Evolutionary conservation across 139 green algal genomes (phyloP).

Genomic region (Chlorella sp.): DNA sequence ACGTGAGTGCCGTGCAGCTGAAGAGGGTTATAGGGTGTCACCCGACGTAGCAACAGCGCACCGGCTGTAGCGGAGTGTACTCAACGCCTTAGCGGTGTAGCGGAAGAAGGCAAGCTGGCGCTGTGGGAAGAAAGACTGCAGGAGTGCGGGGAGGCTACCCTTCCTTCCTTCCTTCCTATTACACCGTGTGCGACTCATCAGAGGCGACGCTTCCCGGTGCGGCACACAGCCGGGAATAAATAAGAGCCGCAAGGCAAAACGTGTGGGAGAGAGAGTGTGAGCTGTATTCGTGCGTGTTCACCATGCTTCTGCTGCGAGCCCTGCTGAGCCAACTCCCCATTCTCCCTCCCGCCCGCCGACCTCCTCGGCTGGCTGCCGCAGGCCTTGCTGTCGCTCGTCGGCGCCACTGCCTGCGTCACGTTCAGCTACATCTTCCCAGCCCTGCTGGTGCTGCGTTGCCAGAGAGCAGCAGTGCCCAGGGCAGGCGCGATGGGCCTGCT

Average conservation of each 20-base stretch:
- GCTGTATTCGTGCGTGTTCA: too few species aligned
- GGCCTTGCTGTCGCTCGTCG: constrained; percentile 27
- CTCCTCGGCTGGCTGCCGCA: neutral
- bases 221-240: too few species aligned
- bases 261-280: too few species aligned
- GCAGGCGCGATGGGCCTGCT: constrained; percentile 5
- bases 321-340: neutral
- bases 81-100: too few species aligned
- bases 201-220: too few species aligned
- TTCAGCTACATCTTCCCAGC: constrained; percentile 45
- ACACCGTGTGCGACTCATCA: too few species aligned
- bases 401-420: constrained; percentile 50
- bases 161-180: too few species aligned
- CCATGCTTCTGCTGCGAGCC: neutral
- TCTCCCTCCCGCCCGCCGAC: neutral
- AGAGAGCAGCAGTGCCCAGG: neutral
- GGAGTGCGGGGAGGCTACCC: too few species aligned
- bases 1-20: neutral
- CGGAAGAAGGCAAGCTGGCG: too few species aligned
- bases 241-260: too few species aligned
- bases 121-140: too few species aligned
- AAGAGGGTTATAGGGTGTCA: neutral
- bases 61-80: neutral
- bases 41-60: neutral
- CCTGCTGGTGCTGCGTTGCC: constrained; percentile 27